phyloP scores from a whole-genome alignment of 805 yeast species.

The Metschnikowia rubicola region DNA sequence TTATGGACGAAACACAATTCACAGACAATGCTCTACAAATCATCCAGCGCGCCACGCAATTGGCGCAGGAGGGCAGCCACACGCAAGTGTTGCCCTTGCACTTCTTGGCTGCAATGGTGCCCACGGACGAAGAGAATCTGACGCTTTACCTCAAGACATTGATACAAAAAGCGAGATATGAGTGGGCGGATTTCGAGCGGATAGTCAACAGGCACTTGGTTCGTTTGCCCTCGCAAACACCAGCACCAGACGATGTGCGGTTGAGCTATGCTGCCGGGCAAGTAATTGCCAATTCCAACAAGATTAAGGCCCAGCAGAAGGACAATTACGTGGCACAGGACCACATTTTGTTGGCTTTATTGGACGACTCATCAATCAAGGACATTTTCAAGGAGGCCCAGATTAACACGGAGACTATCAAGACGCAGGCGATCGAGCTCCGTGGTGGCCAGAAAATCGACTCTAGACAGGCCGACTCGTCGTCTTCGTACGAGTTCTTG shows the following conservation, averaged over 20 bases:
- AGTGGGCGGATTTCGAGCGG: constrained; percentile 77
- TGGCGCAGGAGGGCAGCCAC: constrained; percentile 83
- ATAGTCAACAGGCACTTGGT: constrained; percentile 78
- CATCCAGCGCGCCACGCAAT: constrained; percentile 70
- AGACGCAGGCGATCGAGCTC: constrained; percentile 71
- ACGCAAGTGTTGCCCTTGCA: constrained; percentile 86
- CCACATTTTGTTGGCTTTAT: constrained; percentile 78
- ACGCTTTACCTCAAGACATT: constrained; percentile 69
- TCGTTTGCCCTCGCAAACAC: constrained; percentile 80
- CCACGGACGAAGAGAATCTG: constrained; percentile 48
- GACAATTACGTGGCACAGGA: constrained; percentile 93
- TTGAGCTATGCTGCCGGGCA: constrained; percentile 76
- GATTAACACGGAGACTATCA: constrained; percentile 66
- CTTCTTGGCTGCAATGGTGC: constrained; percentile 85
- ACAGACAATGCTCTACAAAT: constrained; percentile 91
- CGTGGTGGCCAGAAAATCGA: constrained; percentile 93
- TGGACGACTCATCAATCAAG: constrained; percentile 74
- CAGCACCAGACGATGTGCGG: constrained; percentile 80
- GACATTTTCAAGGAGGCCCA: constrained; percentile 67
- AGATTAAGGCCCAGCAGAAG: constrained; percentile 81
- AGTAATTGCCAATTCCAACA: constrained; percentile 68
- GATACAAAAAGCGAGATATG: constrained; percentile 82
- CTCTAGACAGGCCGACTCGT: constrained; percentile 89
- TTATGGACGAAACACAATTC: constrained; percentile 68
- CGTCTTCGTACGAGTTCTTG: constrained; percentile 77